Evolutionary conservation across 345 rosid genomes (phyloP).

Genomic region (Toxicodendron radicans): DNA sequence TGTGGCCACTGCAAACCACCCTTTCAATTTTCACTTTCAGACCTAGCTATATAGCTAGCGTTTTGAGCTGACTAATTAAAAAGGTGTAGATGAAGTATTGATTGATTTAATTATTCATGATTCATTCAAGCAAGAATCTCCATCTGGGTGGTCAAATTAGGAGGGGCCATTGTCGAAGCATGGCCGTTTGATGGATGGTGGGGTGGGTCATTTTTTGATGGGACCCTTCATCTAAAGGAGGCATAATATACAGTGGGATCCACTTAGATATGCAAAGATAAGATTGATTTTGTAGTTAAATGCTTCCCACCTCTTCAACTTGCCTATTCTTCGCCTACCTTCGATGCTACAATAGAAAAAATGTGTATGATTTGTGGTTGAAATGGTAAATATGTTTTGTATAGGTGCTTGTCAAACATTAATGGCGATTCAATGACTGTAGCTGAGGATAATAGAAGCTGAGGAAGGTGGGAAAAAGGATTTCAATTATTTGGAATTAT

Average conservation of each 20-base stretch:
- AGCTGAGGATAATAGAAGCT: background rate
- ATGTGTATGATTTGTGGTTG: background rate
- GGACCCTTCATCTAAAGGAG: slow-evolving; percentile 13
- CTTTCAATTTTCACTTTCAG: slow-evolving; percentile 2
- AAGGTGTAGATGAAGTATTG: background rate
- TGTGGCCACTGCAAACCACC: slow-evolving; percentile 9
- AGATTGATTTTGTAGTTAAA: slow-evolving; percentile 21
- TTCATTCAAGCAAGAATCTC: background rate
- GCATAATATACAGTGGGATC: slow-evolving; percentile 24
- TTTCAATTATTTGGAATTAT: slow-evolving; percentile 18
- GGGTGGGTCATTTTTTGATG: slow-evolving; percentile 7
- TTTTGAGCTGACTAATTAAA: no score
- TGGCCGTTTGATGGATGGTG: slow-evolving; percentile 12
- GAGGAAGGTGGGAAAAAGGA: background rate
- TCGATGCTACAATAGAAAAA: background rate
- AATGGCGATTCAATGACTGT: background rate
- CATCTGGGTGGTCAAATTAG: slow-evolving; percentile 14
- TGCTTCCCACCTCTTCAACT: background rate
- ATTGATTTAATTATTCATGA: background rate
- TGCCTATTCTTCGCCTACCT: background rate
- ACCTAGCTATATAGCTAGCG: no score
- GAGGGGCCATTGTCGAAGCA: slow-evolving; percentile 16
- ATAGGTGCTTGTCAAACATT: background rate
- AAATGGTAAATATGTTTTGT: background rate
- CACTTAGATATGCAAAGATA: slow-evolving; percentile 26